Conservation (phyloP, 768 basidiomycete species). For the Calocybe indica region DNA sequence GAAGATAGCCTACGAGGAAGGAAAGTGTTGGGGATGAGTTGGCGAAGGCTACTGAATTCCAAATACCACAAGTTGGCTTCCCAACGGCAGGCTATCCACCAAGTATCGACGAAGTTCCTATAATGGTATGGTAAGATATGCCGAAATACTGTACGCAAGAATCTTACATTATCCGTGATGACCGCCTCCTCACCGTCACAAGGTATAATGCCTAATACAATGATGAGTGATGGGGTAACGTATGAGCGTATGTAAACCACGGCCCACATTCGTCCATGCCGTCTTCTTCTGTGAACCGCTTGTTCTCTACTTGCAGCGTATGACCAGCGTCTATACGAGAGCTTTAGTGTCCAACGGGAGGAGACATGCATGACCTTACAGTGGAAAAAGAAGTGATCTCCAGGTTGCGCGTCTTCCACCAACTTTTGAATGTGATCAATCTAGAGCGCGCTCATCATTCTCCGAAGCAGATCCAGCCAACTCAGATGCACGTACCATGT, state of each 20-base stretch:
- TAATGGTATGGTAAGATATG: background rate
- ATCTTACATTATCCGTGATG: conserved; percentile 31
- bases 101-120: conserved; percentile 29
- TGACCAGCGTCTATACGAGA: conserved; percentile 41
- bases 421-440: conserved; percentile 35
- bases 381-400: conserved; percentile 53
- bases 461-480: background rate
- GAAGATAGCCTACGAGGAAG: conserved; percentile 20
- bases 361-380: conserved; percentile 24
- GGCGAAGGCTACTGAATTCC: conserved; percentile 3
- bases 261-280: conserved; percentile 46
- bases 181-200: conserved; percentile 26
- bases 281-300: conserved; percentile 41
- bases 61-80: conserved; percentile 29
- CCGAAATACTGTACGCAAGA: background rate
- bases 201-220: conserved; percentile 28
- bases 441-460: conserved; percentile 18
- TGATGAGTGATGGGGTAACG: background rate
- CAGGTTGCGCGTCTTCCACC: conserved; percentile 34
- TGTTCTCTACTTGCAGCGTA: conserved; percentile 35
- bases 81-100: conserved; percentile 30
- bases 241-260: background rate
- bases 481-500: conserved; percentile 31
- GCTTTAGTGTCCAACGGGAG: background rate
- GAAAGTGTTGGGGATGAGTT: background rate